Percentiles rank a stretch among this genome's conserved stretches.
These are phyloP conservation scores for Fusarium pseudograminearum DNA, from an alignment of 2,329 filamentous ascomycete species.

Conservation along the genomic window DNA sequence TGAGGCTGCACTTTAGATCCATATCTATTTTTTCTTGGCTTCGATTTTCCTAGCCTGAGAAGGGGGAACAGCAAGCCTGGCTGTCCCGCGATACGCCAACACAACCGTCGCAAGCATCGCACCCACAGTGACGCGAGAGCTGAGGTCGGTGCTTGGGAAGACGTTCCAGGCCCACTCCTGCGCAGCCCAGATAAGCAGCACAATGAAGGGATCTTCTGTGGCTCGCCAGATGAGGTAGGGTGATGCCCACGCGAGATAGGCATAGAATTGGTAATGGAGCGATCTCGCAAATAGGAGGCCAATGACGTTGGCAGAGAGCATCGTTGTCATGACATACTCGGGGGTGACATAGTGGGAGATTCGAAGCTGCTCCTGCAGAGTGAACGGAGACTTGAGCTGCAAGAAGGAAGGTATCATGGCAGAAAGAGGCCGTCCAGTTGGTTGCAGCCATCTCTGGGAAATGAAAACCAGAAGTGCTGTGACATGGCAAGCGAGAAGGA, in stretches of 20 bases:
- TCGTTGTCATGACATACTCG: slow-evolving; percentile 79
- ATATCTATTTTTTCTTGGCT: slow-evolving; percentile 51
- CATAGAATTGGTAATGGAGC: slow-evolving; percentile 95
- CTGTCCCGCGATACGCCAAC: slow-evolving; percentile 70
- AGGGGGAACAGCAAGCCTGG: slow-evolving; percentile 53
- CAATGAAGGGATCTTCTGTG: slow-evolving; percentile 73
- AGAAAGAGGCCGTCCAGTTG: slow-evolving; percentile 69
- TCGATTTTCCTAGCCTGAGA: slow-evolving; percentile 33
- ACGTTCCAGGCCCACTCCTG: slow-evolving; percentile 97
- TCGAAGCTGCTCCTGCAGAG: slow-evolving; percentile 64
- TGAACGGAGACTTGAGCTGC: slow-evolving; percentile 59
- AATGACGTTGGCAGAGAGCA: slow-evolving; percentile 81
- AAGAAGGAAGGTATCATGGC: slow-evolving; percentile 64
- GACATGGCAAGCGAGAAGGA: slow-evolving; percentile 74
- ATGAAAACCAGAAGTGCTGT: slow-evolving; percentile 75
- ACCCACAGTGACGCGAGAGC: slow-evolving; percentile 74
- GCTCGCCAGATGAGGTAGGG: slow-evolving; percentile 88
- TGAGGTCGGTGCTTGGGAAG: slow-evolving; percentile 78
- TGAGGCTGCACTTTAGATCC: slow-evolving; percentile 25
- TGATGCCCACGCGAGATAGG: slow-evolving; percentile 89
- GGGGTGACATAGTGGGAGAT: slow-evolving; percentile 72
- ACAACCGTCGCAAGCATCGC: slow-evolving; percentile 75
- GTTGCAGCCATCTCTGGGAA: slow-evolving; percentile 77
- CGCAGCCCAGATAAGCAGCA: slow-evolving; percentile 76
- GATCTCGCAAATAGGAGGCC: slow-evolving; percentile 89